These are phyloP conservation scores for Dactylellina cionopaga DNA, from an alignment of 2,329 filamentous ascomycete species.

Conservation along the genomic window DNA sequence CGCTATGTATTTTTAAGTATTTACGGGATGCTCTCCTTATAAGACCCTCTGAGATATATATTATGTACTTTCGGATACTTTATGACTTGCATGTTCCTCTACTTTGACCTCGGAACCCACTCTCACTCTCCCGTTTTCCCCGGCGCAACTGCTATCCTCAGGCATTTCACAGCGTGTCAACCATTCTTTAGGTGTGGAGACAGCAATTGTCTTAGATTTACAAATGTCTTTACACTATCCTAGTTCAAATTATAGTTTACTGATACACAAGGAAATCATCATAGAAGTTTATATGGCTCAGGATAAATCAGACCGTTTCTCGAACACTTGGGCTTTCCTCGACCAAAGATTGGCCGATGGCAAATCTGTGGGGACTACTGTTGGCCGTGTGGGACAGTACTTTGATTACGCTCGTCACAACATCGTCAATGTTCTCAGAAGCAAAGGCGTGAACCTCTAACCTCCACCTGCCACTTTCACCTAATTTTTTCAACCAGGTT, in stretches of 20 bases:
- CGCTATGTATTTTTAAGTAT: constrained; percentile 24
- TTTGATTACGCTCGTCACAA: constrained; percentile 81
- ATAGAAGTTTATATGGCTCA: constrained; percentile 93
- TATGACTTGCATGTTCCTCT: constrained; percentile 34
- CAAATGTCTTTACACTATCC: neutral
- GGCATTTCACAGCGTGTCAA: constrained; percentile 1
- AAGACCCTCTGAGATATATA: constrained; percentile 9
- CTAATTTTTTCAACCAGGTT: constrained; percentile 10
- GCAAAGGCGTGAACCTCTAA: constrained; percentile 83
- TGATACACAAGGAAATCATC: constrained; percentile 35
- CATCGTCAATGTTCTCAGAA: constrained; percentile 82
- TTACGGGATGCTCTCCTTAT: neutral
- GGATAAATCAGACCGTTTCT: constrained; percentile 77
- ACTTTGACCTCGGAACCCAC: constrained; percentile 19
- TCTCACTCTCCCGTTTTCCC: constrained; percentile 39
- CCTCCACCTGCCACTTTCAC: constrained; percentile 16
- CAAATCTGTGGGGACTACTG: constrained; percentile 69
- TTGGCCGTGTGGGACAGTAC: constrained; percentile 77
- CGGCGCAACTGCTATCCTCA: constrained; percentile 39
- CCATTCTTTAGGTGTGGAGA: constrained; percentile 17
- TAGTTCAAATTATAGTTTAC: too few relatives aligned
- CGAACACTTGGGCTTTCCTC: constrained; percentile 82
- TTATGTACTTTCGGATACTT: constrained; percentile 45
- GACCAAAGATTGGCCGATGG: constrained; percentile 77
- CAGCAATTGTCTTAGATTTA: neutral